A percentile compares a stretch with the other conserved stretches of the same genome.
These are phyloP conservation scores for Globisporangium polare DNA, from an alignment of 352 stramenopile genomes.

Conservation along the genomic window DNA sequence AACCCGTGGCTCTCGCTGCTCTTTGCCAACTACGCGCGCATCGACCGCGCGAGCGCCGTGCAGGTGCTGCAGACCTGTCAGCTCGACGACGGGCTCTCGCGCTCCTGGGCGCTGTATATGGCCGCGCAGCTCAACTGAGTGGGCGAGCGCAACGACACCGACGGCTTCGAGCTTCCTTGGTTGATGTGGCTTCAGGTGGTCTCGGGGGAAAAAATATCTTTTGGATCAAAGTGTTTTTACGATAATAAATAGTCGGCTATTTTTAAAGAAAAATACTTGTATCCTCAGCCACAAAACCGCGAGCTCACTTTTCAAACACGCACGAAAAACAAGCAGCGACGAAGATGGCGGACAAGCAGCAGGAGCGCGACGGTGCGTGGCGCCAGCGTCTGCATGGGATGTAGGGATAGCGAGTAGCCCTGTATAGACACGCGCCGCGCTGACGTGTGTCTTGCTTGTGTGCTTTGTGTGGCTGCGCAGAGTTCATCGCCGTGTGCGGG, in stretches of 20 bases:
- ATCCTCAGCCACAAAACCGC: no score
- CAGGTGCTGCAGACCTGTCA: slow-evolving; percentile 46
- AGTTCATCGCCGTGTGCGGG: slow-evolving; percentile 72
- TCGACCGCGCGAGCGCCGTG: slow-evolving; percentile 44
- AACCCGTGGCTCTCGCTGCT: slow-evolving; percentile 77
- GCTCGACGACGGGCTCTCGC: slow-evolving; percentile 70
- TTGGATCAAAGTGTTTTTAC: no score
- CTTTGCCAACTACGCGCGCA: slow-evolving; percentile 65
- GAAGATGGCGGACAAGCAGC: slow-evolving; percentile 29
- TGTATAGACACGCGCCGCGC: not conserved
- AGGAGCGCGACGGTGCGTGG: slow-evolving; percentile 35
- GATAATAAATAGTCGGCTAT: no score
- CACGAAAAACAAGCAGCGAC: not conserved
- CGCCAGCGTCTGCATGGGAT: not conserved
- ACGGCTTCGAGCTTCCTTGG: no score
- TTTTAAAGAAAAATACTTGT: no score
- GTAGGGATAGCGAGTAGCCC: no score
- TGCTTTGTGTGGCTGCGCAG: slow-evolving; percentile 24
- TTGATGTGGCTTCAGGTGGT: no score
- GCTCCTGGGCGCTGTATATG: slow-evolving; percentile 77
- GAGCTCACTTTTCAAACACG: not conserved
- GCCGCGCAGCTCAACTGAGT: slow-evolving; percentile 19
- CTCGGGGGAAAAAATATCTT: no score
- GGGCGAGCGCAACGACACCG: no score
- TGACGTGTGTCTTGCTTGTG: not conserved